phyloP scores from a whole-genome alignment of 257 asterid species.

The Agastache rugosa region DNA sequence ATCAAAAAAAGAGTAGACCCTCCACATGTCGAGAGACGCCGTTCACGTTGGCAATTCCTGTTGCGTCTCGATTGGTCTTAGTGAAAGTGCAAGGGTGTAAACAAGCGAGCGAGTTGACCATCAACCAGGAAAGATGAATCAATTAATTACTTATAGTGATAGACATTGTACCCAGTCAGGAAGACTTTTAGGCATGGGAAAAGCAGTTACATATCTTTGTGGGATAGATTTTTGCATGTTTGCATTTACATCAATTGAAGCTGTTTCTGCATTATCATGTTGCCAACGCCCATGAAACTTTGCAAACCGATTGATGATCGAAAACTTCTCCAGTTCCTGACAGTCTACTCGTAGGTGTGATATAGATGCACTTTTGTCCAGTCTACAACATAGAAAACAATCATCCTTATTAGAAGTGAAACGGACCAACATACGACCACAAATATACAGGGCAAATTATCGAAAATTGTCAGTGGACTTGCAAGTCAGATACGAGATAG shows the following conservation, averaged over 20 bases:
- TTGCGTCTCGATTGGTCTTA: neutral
- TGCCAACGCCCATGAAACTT: constrained; percentile 80
- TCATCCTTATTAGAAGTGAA: neutral
- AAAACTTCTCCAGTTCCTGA: constrained; percentile 76
- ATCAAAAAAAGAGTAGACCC: constrained; percentile 38
- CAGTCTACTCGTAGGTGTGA: constrained; percentile 62
- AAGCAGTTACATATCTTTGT: constrained; percentile 76
- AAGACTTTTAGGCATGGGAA: constrained; percentile 66
- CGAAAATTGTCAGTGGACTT: neutral
- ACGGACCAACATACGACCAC: constrained; percentile 22
- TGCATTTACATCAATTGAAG: constrained; percentile 52
- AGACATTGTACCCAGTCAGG: constrained; percentile 71
- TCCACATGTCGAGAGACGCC: constrained; percentile 46
- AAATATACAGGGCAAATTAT: neutral
- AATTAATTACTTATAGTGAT: constrained; percentile 53
- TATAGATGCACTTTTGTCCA: constrained; percentile 66
- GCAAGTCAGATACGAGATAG: neutral
- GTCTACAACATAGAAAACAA: constrained; percentile 46
- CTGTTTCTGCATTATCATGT: constrained; percentile 49
- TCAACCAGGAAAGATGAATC: constrained; percentile 35
- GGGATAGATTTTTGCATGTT: constrained; percentile 46
- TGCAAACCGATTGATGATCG: constrained; percentile 75
- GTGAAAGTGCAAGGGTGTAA: constrained; percentile 39
- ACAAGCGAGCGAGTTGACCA: constrained; percentile 31
- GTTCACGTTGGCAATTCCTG: constrained; percentile 35